These are phyloP conservation scores for Blumeriella jaapii DNA, from an alignment of 2,329 filamentous ascomycete genomes.

Conservation along the genomic window DNA sequence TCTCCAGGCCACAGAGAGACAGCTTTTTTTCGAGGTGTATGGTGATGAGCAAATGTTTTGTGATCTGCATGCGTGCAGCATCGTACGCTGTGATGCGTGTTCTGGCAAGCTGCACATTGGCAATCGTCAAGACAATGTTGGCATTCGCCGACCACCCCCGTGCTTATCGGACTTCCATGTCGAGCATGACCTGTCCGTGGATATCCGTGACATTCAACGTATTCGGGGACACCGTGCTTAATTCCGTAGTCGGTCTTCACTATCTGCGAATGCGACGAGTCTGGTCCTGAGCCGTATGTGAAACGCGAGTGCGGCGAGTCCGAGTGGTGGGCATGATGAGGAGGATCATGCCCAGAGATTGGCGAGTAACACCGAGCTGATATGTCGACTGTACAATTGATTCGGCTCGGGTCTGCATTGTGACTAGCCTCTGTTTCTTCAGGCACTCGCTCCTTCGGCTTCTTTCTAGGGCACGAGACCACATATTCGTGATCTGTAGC, in stretches of 20 bases:
- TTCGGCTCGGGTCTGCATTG: slow-evolving; percentile 13
- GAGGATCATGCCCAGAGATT: slow-evolving; percentile 2
- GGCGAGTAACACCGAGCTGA: slow-evolving; percentile 2
- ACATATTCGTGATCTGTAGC: slow-evolving; percentile 18
- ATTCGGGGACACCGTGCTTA: slow-evolving; percentile 6
- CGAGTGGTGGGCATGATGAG: neutral
- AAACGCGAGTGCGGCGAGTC: neutral
- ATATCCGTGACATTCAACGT: slow-evolving; percentile 20
- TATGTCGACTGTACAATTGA: slow-evolving; percentile 8
- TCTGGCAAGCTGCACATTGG: slow-evolving; percentile 18
- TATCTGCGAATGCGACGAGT: slow-evolving; percentile 1
- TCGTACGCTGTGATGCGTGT: slow-evolving; percentile 19
- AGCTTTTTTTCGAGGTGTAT: slow-evolving; percentile 7
- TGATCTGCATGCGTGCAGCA: slow-evolving; percentile 20
- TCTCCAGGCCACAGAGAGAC: neutral
- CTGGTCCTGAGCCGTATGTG: slow-evolving; percentile 1
- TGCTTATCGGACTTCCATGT: slow-evolving; percentile 14
- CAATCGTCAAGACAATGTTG: slow-evolving; percentile 25
- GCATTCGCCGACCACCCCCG: slow-evolving; percentile 20
- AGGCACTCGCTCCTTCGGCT: slow-evolving; percentile 7
- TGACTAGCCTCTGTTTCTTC: slow-evolving; percentile 18
- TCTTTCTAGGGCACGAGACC: slow-evolving; percentile 13
- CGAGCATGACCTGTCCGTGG: slow-evolving; percentile 19
- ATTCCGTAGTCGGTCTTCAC: neutral
- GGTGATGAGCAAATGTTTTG: slow-evolving; percentile 15